phyloP scores from a whole-genome alignment of 1,139 yeast genomes.

The Yamadazyma blattariae region DNA sequence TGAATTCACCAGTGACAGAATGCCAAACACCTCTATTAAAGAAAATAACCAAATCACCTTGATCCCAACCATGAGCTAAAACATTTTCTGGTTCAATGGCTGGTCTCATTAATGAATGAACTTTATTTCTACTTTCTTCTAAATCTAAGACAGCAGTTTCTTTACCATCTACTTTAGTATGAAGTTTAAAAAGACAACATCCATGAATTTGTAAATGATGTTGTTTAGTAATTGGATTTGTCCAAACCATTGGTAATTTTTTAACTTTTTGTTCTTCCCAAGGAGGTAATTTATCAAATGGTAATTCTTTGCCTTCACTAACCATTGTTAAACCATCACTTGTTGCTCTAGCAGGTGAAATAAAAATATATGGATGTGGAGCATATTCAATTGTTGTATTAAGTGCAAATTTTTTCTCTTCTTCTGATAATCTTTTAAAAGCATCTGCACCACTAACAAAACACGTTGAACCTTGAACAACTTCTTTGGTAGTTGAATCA shows the following conservation, averaged over 20 bases:
- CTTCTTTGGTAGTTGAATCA: constrained; percentile 49
- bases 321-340: constrained; percentile 85
- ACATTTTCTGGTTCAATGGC: constrained; percentile 73
- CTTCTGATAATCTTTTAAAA: constrained; percentile 59
- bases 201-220: constrained; percentile 86
- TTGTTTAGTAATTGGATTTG: constrained; percentile 81
- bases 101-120: constrained; percentile 75
- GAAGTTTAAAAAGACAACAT: constrained; percentile 71
- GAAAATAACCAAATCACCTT: constrained; percentile 82
- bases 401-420: constrained; percentile 70
- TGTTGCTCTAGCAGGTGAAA: constrained; percentile 77
- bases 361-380: constrained; percentile 87
- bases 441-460: constrained; percentile 81
- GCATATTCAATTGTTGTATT: constrained; percentile 80
- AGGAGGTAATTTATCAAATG: constrained; percentile 65
- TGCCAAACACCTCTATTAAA: constrained; percentile 89
- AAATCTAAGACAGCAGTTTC: constrained; percentile 42
- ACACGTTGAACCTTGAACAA: constrained; percentile 84
- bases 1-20: constrained; percentile 84
- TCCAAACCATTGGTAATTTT: constrained; percentile 83
- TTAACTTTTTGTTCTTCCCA: constrained; percentile 81
- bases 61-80: constrained; percentile 78
- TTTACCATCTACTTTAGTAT: constrained; percentile 51
- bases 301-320: constrained; percentile 68
- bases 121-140: constrained; percentile 68